Evolutionary conservation across 169 alveolate species (phyloP), one percentile per base, ranked within the genome.

Genomic region (Prorocentrum cordatum): DNA sequence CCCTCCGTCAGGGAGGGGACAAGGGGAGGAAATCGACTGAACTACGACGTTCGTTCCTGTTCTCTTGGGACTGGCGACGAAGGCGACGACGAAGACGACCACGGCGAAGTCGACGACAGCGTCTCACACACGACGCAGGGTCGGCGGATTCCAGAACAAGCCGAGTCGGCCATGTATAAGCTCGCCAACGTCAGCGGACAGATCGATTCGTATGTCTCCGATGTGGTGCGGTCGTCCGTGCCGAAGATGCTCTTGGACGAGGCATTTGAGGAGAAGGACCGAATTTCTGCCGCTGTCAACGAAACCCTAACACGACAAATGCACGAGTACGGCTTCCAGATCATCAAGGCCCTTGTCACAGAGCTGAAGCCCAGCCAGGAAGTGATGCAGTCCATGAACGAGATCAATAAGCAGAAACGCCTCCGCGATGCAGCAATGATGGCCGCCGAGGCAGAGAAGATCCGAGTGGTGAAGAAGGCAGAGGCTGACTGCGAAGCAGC

Each of bases 381-480:
- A 10, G 83, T 71, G 38, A 71, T n/a, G 83, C 67, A 26, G 24
- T 64, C 83, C n/a, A 71, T 71, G 83, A 71, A 71, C 83, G 66
- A 71, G 31, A 50, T 42, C 31, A 45, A 71, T 16, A 66, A 64
- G 24, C 24, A 27, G 36, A 45, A 24, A 66, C 12, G 45, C 67
- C 35, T 71, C 47, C 64, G 83, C 9, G 24, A n/a, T 10, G 83
- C 83, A 26, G 66, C 64, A 12, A 27, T n/a, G 50, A 66, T 42
- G 67, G 35, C 38, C 45, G 83, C 83, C 16, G 83, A 38, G 45
- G 83, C 54, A 3, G 24, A 27, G 12, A 38, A 38, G 47, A 12
- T 38, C 47, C 47, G 47, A 5, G 12, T 38, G 47, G 47, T 38
- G 47, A 38, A 38, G 47, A 12, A 5, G 18, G 47, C 47, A 5